Evolutionary conservation across 352 stramenopile species (phyloP).

Genomic region (Pythium rhizo-oryzae): DNA sequence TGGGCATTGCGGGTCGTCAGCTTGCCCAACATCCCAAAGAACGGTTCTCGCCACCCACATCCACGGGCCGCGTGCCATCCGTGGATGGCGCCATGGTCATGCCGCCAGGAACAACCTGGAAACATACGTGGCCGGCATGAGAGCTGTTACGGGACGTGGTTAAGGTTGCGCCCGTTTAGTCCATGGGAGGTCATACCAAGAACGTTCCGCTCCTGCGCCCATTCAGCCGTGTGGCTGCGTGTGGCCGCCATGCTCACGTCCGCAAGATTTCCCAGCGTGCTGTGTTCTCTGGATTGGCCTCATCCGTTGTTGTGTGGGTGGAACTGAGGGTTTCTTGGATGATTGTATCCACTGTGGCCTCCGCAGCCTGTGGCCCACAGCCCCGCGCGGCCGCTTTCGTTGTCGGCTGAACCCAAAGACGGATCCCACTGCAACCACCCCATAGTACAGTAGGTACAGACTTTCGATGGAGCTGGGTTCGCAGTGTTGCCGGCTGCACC

Average conservation of each 20-base stretch:
- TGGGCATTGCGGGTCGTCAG: slow-evolving; percentile 5
- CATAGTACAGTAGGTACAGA: slow-evolving; percentile 1
- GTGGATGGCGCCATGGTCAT: neutral
- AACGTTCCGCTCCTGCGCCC: neutral
- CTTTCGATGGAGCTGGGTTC: slow-evolving; percentile 1
- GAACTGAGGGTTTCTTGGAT: neutral
- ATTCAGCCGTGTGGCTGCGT: neutral
- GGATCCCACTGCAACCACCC: neutral
- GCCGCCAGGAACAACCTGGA: neutral
- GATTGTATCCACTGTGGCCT: neutral
- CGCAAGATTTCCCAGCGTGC: neutral
- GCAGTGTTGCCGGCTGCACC: too few relatives aligned
- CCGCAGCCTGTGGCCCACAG: neutral
- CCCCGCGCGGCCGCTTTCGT: neutral
- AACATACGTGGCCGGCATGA: neutral
- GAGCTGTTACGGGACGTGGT: neutral
- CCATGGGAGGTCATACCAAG: neutral
- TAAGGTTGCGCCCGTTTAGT: neutral
- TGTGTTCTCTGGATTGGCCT: too few relatives aligned
- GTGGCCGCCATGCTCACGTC: neutral
- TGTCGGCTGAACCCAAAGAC: slow-evolving; percentile 1
- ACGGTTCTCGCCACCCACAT: neutral
- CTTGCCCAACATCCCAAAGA: neutral
- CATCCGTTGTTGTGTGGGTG: neutral
- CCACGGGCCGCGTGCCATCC: neutral